Evolutionary conservation across 352 stramenopile species (phyloP).

Genomic region (Phytophthora hybrid): DNA sequence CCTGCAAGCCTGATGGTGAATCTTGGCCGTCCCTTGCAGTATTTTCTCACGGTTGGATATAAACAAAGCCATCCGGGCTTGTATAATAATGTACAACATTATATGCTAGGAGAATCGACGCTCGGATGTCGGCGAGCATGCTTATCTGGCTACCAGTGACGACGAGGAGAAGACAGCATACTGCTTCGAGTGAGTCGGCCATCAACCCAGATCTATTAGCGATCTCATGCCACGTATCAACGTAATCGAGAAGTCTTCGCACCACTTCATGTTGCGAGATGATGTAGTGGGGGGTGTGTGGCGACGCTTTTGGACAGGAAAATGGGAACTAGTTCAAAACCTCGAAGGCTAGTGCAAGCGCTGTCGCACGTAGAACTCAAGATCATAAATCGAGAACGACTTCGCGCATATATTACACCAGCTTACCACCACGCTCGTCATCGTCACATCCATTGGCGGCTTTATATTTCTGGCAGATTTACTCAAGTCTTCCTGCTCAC

Average conservation of each 20-base stretch:
- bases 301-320: not conserved
- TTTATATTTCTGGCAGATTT: too few species aligned
- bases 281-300: constrained; percentile 3
- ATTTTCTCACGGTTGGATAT: constrained; percentile 2
- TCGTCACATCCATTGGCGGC: too few species aligned
- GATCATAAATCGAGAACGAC: too few species aligned
- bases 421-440: too few species aligned
- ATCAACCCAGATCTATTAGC: constrained; percentile 2
- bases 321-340: too few species aligned
- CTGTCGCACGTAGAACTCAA: too few species aligned
- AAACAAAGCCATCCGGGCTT: not conserved
- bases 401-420: too few species aligned
- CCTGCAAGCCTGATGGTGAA: constrained; percentile 1
- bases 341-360: too few species aligned
- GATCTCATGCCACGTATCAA: not conserved
- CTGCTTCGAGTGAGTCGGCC: not conserved
- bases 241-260: not conserved
- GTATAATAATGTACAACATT: constrained; percentile 12
- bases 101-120: constrained; percentile 3
- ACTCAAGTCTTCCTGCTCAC: too few species aligned
- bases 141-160: constrained; percentile 1
- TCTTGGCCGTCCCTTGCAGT: constrained; percentile 2
- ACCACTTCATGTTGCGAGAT: not conserved
- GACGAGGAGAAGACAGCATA: not conserved
- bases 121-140: not conserved